phyloP scores from a whole-genome alignment of 228 moss, liverwort and hornwort genomes.

The Sphagnum magellanicum region DNA sequence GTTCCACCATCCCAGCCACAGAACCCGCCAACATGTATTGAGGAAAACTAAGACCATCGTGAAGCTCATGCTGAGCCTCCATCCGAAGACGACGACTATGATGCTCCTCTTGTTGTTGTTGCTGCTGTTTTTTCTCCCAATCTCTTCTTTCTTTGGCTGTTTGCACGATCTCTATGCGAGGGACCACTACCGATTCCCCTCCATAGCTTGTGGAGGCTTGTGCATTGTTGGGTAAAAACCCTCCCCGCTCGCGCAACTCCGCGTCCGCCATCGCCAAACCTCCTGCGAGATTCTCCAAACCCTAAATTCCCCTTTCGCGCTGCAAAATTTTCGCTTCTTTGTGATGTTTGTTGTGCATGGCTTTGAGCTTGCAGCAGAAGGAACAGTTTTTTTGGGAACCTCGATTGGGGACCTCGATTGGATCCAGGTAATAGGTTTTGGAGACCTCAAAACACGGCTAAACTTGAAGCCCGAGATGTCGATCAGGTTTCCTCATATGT shows the following conservation, averaged over 20 bases:
- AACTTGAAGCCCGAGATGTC: slow-evolving; percentile 40
- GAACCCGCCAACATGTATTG: slow-evolving; percentile 96
- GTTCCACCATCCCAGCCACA: slow-evolving; percentile 96
- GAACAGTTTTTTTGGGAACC: no score
- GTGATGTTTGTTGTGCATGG: no score
- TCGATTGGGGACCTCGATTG: no score
- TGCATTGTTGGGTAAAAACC: slow-evolving; percentile 24
- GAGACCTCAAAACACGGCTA: not conserved
- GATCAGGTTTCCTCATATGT: slow-evolving; percentile 31
- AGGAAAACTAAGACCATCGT: slow-evolving; percentile 85
- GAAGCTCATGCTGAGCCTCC: slow-evolving; percentile 16
- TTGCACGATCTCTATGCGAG: slow-evolving; percentile 4
- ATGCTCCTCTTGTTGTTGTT: not conserved
- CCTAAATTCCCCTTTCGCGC: not conserved
- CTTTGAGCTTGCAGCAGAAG: no score
- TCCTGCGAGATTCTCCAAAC: not conserved
- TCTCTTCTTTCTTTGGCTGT: not conserved
- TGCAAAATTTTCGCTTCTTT: no score
- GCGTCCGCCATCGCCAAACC: slow-evolving; percentile 36
- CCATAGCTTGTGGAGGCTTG: slow-evolving; percentile 58
- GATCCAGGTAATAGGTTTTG: no score
- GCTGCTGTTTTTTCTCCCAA: not conserved
- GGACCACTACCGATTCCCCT: slow-evolving; percentile 19
- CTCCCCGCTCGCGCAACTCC: slow-evolving; percentile 57
- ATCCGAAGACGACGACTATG: not conserved